These are phyloP conservation scores for Metahyphopichia silvanorum DNA, from an alignment of 805 yeast genomes.

Conservation along the genomic window DNA sequence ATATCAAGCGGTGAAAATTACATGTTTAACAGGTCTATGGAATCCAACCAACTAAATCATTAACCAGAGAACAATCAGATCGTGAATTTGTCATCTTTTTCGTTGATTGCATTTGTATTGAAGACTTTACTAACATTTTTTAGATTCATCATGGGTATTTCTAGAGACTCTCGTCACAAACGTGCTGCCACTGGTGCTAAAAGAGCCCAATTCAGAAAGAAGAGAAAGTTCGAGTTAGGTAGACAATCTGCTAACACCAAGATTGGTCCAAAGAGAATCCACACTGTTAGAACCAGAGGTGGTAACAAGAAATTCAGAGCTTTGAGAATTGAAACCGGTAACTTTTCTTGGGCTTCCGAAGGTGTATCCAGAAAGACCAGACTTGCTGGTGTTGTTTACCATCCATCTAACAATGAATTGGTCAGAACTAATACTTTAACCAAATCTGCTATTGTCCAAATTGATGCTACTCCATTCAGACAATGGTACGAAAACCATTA, in stretches of 20 bases:
- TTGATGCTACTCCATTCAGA: slow-evolving; percentile 99
- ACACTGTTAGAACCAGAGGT: slow-evolving; percentile 99
- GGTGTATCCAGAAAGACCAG: slow-evolving; percentile 99
- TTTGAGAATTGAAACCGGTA: slow-evolving; percentile 97
- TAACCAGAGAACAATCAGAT: too few species aligned
- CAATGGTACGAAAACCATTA: slow-evolving; percentile 99
- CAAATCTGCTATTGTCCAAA: slow-evolving; percentile 98
- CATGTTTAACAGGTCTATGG: too few species aligned
- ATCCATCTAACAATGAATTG: slow-evolving; percentile 99
- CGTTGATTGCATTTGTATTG: slow-evolving; percentile 1
- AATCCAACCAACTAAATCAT: too few species aligned
- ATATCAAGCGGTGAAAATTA: too few species aligned
- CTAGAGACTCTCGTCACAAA: slow-evolving; percentile 99
- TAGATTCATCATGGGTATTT: slow-evolving; percentile 87
- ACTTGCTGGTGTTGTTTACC: slow-evolving; percentile 96
- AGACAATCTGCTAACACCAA: slow-evolving; percentile 99
- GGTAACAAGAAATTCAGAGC: slow-evolving; percentile 99
- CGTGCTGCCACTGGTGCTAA: slow-evolving; percentile 99
- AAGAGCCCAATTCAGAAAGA: slow-evolving; percentile 99
- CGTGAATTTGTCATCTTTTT: slow-evolving; percentile 3
- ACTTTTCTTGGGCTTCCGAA: slow-evolving; percentile 99
- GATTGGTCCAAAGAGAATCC: slow-evolving; percentile 98
- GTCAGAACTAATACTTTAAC: slow-evolving; percentile 99
- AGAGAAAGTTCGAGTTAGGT: slow-evolving; percentile 99
- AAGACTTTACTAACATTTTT: slow-evolving; percentile 14